Evolutionary conservation across 140 eudicot species (phyloP), one percentile per base, ranked within the genome.

Genomic region (Bidens hawaiensis): DNA sequence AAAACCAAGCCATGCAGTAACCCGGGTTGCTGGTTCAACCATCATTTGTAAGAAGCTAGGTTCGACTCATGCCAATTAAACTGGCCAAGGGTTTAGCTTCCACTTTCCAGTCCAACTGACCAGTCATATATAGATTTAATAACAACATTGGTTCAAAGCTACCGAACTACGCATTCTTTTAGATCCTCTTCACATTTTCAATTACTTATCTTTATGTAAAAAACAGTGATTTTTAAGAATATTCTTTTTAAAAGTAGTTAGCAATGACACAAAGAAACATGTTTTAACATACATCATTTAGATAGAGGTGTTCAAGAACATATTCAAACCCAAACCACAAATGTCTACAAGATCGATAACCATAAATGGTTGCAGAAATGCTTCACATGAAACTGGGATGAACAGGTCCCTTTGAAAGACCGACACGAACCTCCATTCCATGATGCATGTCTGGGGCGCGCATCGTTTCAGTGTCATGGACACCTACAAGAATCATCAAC

Each of bases 351-450:
- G 16, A 56, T 38, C 58, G 5, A 8, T 59, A 46, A 18, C 41
- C 59, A 41, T 21, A 49, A 16, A 55, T 13, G 38, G 38, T 13
- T 14, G 1, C 41, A 55, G 42, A 28, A 54, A 11, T 18, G 16
- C 28, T 58, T 90, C 79, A 90, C 75, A 82, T 72, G 79, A 88
- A 93, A 81, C 84, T 80, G 64, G 94, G 95, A 67, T 81, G 71
- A 61, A 82, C 81, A 23, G 96, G 99, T 60, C 95, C 99, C 66
- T 82, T 88, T 2, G 99, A 85, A 60, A 93, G 76, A 46, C 96
- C 95, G 61, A 82, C 84, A 28, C 89, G 95, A 50, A 87, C 96
- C 75, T 93, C 99, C 90, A 88, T 74, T 53, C 93, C 99, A 67
- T 93, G 95, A 69, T 93, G 99, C 95, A 88, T 74, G 72, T 93